Evolutionary conservation across 768 basidiomycete species (phyloP).

Genomic region (Filobasidium floriforme): DNA sequence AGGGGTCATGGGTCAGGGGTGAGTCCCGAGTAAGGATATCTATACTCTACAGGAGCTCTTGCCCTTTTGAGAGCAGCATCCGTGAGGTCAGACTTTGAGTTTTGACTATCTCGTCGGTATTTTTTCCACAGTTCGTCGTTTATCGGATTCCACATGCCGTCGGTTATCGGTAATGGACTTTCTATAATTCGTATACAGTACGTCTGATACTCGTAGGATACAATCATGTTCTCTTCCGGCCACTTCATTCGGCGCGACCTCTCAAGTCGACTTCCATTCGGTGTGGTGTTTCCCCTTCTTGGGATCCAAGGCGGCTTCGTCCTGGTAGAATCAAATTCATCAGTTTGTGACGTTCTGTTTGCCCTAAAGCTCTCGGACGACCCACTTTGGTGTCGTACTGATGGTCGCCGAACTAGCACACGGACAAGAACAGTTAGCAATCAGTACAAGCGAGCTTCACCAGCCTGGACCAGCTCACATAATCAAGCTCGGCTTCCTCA

Average conservation of each 20-base stretch:
- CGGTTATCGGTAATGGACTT: too few species aligned
- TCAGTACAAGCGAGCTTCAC: background rate
- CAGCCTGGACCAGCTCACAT: slow-evolving; percentile 21
- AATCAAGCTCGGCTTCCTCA: slow-evolving; percentile 38
- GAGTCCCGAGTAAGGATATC: too few species aligned
- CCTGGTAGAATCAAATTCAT: background rate
- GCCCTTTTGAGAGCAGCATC: too few species aligned
- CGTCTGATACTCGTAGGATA: background rate
- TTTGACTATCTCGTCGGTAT: too few species aligned
- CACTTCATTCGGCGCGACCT: background rate
- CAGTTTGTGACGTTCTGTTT: background rate
- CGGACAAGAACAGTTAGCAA: background rate
- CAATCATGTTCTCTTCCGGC: background rate
- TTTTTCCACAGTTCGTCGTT: too few species aligned
- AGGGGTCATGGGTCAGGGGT: too few species aligned
- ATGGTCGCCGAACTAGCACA: slow-evolving; percentile 34
- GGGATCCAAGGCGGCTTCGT: slow-evolving; percentile 29
- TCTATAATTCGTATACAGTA: too few species aligned
- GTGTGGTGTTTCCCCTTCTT: slow-evolving; percentile 40
- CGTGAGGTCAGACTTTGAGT: too few species aligned
- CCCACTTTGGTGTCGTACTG: slow-evolving; percentile 34
- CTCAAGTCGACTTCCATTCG: slow-evolving; percentile 23
- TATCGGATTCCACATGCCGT: too few species aligned
- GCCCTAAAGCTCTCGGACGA: background rate
- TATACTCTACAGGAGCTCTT: too few species aligned